phyloP scores from a whole-genome alignment of 2,329 filamentous ascomycete species.

The Plectosphaerella sp. region DNA sequence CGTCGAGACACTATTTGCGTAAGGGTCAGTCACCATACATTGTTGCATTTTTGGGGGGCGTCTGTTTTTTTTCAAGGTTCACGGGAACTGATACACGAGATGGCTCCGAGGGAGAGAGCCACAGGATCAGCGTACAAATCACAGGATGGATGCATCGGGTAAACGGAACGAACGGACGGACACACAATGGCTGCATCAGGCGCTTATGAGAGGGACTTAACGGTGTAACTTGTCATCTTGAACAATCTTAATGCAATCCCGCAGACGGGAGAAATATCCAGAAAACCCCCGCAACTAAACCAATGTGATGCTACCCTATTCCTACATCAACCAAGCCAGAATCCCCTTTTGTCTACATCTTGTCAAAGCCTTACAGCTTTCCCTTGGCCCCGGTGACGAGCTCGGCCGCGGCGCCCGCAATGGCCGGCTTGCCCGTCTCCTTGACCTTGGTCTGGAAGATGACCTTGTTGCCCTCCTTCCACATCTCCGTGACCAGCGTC shows the following conservation, averaged over 20 bases:
- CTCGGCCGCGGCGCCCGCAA: constrained; percentile 76
- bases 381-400: constrained; percentile 40
- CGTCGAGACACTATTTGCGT: constrained; percentile 34
- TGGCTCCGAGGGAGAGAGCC: too few species aligned
- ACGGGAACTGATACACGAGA: too few species aligned
- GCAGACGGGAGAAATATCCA: too few species aligned
- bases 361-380: constrained; percentile 17
- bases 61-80: too few species aligned
- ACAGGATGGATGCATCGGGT: too few species aligned
- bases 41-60: too few species aligned
- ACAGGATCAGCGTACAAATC: too few species aligned
- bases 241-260: too few species aligned
- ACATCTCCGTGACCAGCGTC: constrained; percentile 92
- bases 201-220: background rate
- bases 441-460: constrained; percentile 86
- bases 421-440: constrained; percentile 87
- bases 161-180: too few species aligned
- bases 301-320: background rate
- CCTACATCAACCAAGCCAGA: background rate
- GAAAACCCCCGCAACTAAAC: too few species aligned
- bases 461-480: constrained; percentile 77
- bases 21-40: too few species aligned
- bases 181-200: background rate
- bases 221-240: too few species aligned
- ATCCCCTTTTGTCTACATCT: background rate